Evolutionary conservation across 176 grass and related monocot species (phyloP), one percentile per base, ranked within the genome.

Genomic region (Tillandsia fasciculata): DNA sequence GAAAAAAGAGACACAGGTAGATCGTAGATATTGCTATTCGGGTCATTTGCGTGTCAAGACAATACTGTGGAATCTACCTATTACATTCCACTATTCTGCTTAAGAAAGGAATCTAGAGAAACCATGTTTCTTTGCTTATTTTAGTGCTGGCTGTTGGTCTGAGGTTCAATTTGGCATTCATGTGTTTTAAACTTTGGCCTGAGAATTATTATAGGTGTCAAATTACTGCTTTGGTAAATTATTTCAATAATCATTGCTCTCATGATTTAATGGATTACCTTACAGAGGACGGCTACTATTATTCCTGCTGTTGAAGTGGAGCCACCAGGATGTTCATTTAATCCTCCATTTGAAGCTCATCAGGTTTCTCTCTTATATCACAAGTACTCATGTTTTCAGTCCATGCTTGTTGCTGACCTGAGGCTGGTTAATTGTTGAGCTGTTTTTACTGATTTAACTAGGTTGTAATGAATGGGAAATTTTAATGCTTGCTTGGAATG

Each of bases 221-320:
- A 42, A 42, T 4, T 42, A 42, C 33, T 42, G 33, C 3, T 42
- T 42, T 42, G 33, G 33, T 6, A 42, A 42, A 42, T 42, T 42
- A 42, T 42, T 42, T 42, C 33, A 4, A 42, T 42, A 42, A 42
- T 42, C 33, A 11, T 9, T 68, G 6, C 26, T 53, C 70, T 70
- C 12, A 26, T 6, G 12, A 70, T 12, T 70, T 47, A 70, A 27
- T 13, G n/a, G 72, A 26, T 74, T 52, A 69, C 63, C 28, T 80
- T 61, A 49, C 87, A 90, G 91, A 87, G 74, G 52, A 76, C 66
- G 53, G 70, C 54, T 47, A 68, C 67, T 74, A 50, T 80, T 53
- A 82, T 99, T 83, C 89, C 94, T 11, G 87, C 90, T 14, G 90
- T 99, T 28, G 89, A 99, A 92, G 81, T 93, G 63, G 89, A 99